Conservation (phyloP, 345 rosid genomes). For the Populus pruinosa region DNA sequence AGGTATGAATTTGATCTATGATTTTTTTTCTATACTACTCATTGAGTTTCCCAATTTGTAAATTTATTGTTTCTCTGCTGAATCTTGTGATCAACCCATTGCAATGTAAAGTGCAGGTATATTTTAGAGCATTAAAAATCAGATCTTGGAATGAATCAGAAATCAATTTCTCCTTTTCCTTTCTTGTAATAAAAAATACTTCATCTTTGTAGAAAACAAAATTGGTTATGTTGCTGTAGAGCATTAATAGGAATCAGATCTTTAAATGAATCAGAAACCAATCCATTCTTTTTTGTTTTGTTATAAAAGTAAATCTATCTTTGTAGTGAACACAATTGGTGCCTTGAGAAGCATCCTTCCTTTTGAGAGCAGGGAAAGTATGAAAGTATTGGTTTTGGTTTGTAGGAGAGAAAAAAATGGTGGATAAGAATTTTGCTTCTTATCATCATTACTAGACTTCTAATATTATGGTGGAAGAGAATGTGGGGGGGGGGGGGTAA, state of each 20-base stretch:
- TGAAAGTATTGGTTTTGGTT: not conserved
- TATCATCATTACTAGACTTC: not conserved
- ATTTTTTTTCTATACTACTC: too few species aligned
- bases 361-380: not conserved
- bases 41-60: too few species aligned
- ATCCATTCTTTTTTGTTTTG: too few species aligned
- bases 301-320: too few species aligned
- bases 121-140: too few species aligned
- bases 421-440: not conserved
- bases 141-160: not conserved
- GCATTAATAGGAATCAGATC: too few species aligned
- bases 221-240: too few species aligned
- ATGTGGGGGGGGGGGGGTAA: not conserved
- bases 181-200: too few species aligned
- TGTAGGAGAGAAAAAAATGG: not conserved
- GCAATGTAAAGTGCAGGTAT: too few species aligned
- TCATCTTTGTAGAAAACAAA: not conserved
- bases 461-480: not conserved
- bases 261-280: too few species aligned
- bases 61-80: too few species aligned
- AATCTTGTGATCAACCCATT: too few species aligned
- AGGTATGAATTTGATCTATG: conserved; percentile 26
- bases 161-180: not conserved
- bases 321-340: not conserved
- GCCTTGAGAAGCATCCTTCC: not conserved